phyloP scores from a whole-genome alignment of 306 rosid genomes.

The Casuarina equisetifolia region DNA sequence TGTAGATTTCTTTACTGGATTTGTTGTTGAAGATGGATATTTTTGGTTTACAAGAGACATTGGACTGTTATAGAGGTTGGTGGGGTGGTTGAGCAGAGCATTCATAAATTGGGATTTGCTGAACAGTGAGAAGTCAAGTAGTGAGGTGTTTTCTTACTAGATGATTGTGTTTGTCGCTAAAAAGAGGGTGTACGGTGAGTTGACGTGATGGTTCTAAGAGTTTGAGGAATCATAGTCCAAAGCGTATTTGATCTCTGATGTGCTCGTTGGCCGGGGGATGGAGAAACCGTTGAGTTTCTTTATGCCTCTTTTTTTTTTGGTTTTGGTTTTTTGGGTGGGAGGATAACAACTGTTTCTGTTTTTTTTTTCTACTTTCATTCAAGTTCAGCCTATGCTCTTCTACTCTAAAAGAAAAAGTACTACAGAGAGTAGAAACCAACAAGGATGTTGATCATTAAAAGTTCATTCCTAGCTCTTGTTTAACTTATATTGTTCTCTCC shows the following conservation, averaged over 20 bases:
- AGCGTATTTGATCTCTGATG: background rate
- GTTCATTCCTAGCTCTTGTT: background rate
- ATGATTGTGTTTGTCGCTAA: background rate
- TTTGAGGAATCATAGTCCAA: background rate
- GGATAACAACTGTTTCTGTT: background rate
- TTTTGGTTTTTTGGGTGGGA: no score
- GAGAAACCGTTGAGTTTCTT: background rate
- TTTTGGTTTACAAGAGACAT: background rate
- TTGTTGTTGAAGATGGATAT: background rate
- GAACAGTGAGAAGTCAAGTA: background rate
- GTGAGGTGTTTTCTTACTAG: background rate
- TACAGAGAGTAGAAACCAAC: background rate
- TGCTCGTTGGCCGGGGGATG: background rate
- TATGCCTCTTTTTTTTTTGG: background rate
- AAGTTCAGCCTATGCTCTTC: background rate
- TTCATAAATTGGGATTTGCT: background rate
- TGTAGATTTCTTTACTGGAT: background rate
- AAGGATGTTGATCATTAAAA: background rate
- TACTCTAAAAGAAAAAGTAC: background rate
- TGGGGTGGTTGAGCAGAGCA: background rate
- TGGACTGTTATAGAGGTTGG: background rate
- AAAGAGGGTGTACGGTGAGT: background rate
- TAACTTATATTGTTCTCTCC: background rate
- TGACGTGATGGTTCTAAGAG: background rate
- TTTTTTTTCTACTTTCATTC: background rate